Evolutionary conservation across 2,329 filamentous ascomycete species (phyloP).

Genomic region (Epichloe sp.): DNA sequence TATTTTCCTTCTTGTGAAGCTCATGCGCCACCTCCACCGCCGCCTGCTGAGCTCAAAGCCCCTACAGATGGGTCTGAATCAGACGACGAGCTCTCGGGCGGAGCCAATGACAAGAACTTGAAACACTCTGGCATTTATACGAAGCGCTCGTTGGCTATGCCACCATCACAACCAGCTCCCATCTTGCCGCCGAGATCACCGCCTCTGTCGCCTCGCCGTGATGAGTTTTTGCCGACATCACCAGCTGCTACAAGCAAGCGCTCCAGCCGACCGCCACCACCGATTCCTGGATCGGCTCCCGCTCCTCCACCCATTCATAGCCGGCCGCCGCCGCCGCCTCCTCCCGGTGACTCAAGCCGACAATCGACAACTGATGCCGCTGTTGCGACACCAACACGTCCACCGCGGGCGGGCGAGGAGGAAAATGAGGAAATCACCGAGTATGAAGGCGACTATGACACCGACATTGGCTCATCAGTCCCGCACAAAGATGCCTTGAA

Average conservation of each 20-base stretch:
- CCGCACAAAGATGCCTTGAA: constrained; percentile 90
- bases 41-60: constrained; percentile 42
- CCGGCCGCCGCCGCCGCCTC: constrained; percentile 48
- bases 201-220: constrained; percentile 22
- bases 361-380: constrained; percentile 46
- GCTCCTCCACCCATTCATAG: constrained; percentile 34
- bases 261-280: constrained; percentile 43
- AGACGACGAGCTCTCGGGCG: constrained; percentile 68
- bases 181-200: constrained; percentile 19
- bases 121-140: constrained; percentile 22
- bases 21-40: constrained; percentile 45
- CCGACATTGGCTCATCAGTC: constrained; percentile 88
- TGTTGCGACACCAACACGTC: constrained; percentile 27
- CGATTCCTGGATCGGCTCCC: constrained; percentile 45
- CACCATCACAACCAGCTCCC: constrained; percentile 23
- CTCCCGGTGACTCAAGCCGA: constrained; percentile 33
- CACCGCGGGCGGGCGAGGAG: constrained; percentile 39
- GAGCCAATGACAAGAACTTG: constrained; percentile 27
- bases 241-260: constrained; percentile 33
- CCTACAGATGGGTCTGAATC: constrained; percentile 72
- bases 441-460: constrained; percentile 96
- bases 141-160: constrained; percentile 27
- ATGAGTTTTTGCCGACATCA: constrained; percentile 30
- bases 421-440: constrained; percentile 75
- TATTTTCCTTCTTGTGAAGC: constrained; percentile 28